phyloP scores from a whole-genome alignment of 257 asterid genomes.

The Buddleja alternifolia region DNA sequence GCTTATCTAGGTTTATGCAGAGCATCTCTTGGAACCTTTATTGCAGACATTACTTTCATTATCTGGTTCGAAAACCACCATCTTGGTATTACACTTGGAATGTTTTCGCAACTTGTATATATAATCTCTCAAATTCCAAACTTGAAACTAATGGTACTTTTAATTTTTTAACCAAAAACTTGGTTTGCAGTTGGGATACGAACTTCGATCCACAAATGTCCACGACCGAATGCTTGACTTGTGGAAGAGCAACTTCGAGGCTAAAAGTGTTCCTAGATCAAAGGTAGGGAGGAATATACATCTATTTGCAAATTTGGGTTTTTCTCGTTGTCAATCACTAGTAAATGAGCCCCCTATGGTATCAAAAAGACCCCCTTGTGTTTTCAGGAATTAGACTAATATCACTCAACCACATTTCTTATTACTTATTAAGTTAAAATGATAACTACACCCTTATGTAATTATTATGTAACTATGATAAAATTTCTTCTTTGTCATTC shows the following conservation, averaged over 20 bases:
- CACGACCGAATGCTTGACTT: slow-evolving; percentile 88
- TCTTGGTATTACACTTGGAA: slow-evolving; percentile 57
- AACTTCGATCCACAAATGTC: slow-evolving; percentile 92
- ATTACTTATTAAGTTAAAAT: too few species aligned
- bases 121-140: not conserved
- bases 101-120: not conserved
- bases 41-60: slow-evolving; percentile 78
- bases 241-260: slow-evolving; percentile 78
- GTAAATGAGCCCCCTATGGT: too few species aligned
- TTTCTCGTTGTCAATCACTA: not conserved
- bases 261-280: slow-evolving; percentile 74
- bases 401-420: too few species aligned
- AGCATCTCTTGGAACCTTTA: slow-evolving; percentile 95
- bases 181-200: slow-evolving; percentile 76
- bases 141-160: slow-evolving; percentile 25
- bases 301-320: not conserved
- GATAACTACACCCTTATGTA: too few species aligned
- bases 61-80: slow-evolving; percentile 84
- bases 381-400: too few species aligned
- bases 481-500: too few species aligned
- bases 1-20: slow-evolving; percentile 81
- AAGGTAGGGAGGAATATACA: slow-evolving; percentile 64
- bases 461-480: too few species aligned
- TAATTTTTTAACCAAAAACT: not conserved
- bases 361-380: too few species aligned